Evolutionary conservation across 2,329 filamentous ascomycete species (phyloP).

Genomic region (Ascochyta pisi): DNA sequence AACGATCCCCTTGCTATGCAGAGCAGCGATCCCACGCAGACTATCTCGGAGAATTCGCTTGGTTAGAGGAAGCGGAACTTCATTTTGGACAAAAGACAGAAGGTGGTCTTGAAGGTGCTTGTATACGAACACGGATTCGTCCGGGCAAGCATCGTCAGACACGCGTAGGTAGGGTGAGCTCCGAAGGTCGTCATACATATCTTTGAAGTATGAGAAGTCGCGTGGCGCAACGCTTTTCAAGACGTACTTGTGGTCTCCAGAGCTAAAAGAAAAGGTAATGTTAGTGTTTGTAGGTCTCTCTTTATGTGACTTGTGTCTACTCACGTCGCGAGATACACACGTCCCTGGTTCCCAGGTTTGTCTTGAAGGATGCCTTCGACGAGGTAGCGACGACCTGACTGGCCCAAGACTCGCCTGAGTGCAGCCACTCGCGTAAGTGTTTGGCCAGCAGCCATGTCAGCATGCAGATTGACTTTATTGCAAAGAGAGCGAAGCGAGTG

Average conservation of each 20-base stretch:
- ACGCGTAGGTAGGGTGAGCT: conserved; percentile 16
- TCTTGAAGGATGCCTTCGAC: conserved; percentile 15
- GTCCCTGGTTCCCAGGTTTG: conserved; percentile 7
- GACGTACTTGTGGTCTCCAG: conserved; percentile 7
- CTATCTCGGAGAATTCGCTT: conserved; percentile 53
- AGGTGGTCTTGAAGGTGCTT: conserved; percentile 54
- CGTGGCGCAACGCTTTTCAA: conserved; percentile 8
- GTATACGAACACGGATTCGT: conserved; percentile 56
- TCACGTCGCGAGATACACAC: conserved; percentile 20
- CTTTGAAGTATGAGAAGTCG: conserved; percentile 14
- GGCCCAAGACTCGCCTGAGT: conserved; percentile 8
- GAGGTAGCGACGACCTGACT: conserved; percentile 13
- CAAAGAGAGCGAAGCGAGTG: too few relatives aligned
- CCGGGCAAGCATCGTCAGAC: conserved; percentile 51
- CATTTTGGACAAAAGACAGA: conserved; percentile 52
- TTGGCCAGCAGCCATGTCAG: conserved; percentile 31
- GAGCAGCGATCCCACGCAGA: conserved; percentile 12
- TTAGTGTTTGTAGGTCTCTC: not conserved
- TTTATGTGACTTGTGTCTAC: not conserved
- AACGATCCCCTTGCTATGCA: conserved; percentile 23
- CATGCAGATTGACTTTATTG: too few relatives aligned
- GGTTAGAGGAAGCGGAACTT: conserved; percentile 46
- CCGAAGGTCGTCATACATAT: conserved; percentile 21
- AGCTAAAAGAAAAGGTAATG: conserved; percentile 1
- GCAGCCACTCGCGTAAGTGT: conserved; percentile 20